Percentiles rank a stretch among this genome's conserved stretches.
phyloP scores from a whole-genome alignment of 169 alveolate genomes.

The Plasmodium inui region DNA sequence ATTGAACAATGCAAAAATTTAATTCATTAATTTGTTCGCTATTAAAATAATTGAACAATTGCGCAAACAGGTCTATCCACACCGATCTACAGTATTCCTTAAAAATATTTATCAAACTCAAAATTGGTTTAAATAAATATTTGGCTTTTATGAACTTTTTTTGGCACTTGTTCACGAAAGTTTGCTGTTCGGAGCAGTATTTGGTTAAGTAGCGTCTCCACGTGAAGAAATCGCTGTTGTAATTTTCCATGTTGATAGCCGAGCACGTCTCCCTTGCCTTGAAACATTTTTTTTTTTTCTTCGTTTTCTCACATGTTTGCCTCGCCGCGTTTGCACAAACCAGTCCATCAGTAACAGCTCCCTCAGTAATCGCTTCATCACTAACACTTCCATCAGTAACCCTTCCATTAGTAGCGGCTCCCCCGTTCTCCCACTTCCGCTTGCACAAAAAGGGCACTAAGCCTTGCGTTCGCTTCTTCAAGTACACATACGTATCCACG shows the following conservation, averaged over 20 bases:
- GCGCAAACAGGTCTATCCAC: slow-evolving; percentile 61
- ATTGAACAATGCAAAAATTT: slow-evolving; percentile 34
- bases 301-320: neutral
- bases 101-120: slow-evolving; percentile 20
- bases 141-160: slow-evolving; percentile 35
- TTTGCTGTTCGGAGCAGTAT: slow-evolving; percentile 48
- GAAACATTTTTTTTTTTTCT: neutral
- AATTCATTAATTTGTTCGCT: slow-evolving; percentile 24
- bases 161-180: slow-evolving; percentile 36
- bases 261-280: neutral
- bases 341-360: neutral
- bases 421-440: neutral
- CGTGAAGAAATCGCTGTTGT: slow-evolving; percentile 9
- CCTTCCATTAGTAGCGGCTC: neutral
- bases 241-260: neutral
- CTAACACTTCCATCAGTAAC: neutral
- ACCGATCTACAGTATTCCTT: slow-evolving; percentile 44
- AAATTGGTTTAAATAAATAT: slow-evolving; percentile 52
- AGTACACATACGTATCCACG: slow-evolving; percentile 25
- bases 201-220: slow-evolving; percentile 40
- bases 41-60: slow-evolving; percentile 18
- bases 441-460: slow-evolving; percentile 33
- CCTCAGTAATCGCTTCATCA: neutral
- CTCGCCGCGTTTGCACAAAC: neutral
- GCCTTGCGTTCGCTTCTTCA: slow-evolving; percentile 15